These are phyloP conservation scores for Populus pruinosa DNA, from an alignment of 345 rosid genomes.

Conservation along the genomic window DNA sequence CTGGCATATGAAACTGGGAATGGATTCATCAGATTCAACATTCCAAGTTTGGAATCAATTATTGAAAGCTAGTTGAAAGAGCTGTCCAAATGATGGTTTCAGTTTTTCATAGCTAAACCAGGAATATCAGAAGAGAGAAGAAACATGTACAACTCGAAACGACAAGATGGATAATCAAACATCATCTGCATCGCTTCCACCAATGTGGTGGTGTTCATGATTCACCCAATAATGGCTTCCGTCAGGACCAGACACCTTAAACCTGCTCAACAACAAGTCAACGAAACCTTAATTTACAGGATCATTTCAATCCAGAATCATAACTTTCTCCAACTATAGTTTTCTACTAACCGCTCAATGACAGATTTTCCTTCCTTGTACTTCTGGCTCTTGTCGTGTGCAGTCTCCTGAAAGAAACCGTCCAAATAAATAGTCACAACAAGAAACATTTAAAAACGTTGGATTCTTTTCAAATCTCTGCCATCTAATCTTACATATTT, in stretches of 20 bases:
- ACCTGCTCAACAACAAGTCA: slow-evolving; percentile 55
- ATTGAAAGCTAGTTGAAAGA: slow-evolving; percentile 15
- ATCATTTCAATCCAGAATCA: slow-evolving; percentile 6
- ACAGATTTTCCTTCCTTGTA: slow-evolving; percentile 98
- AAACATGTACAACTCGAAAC: slow-evolving; percentile 46
- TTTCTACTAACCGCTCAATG: slow-evolving; percentile 75
- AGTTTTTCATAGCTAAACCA: slow-evolving; percentile 22
- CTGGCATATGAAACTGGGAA: slow-evolving; percentile 2
- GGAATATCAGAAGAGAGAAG: slow-evolving; percentile 20
- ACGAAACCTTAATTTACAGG: not conserved
- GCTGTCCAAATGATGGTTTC: slow-evolving; percentile 19
- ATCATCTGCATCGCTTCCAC: slow-evolving; percentile 94
- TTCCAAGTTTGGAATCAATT: slow-evolving; percentile 26
- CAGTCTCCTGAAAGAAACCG: slow-evolving; percentile 70
- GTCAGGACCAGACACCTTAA: slow-evolving; percentile 83
- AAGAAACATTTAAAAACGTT: slow-evolving; percentile 7
- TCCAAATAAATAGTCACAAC: slow-evolving; percentile 22
- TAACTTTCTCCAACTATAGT: slow-evolving; percentile 4
- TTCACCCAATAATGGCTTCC: slow-evolving; percentile 75
- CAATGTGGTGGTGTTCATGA: slow-evolving; percentile 63
- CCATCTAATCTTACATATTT: slow-evolving; percentile 69
- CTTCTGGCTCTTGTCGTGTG: slow-evolving; percentile 82
- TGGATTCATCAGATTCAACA: slow-evolving; percentile 24
- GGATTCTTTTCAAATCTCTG: slow-evolving; percentile 2
- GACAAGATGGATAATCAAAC: slow-evolving; percentile 32